Evolutionary conservation across 2,329 filamentous ascomycete species (phyloP).

Genomic region (Fusarium avenaceum): DNA sequence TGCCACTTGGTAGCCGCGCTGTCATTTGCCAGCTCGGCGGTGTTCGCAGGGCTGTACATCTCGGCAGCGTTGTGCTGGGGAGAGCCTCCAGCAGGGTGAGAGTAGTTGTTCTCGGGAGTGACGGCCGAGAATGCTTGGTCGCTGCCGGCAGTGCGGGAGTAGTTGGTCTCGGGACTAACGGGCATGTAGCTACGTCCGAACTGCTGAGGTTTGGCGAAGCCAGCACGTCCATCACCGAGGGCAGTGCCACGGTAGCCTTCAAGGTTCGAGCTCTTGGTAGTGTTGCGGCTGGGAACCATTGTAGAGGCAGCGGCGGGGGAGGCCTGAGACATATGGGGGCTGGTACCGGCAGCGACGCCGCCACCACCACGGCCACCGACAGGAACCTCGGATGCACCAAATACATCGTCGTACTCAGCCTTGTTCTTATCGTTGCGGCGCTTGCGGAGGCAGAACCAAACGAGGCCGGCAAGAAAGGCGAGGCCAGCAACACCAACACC

Average conservation of each 20-base stretch:
- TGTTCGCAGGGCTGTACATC: constrained; percentile 44
- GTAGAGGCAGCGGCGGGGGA: constrained; percentile 46
- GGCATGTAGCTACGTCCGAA: constrained; percentile 52
- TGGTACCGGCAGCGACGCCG: constrained; percentile 31
- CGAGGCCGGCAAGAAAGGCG: constrained; percentile 48
- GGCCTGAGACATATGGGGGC: constrained; percentile 52
- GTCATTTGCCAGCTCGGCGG: constrained; percentile 54
- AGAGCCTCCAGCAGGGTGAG: constrained; percentile 42
- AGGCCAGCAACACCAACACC: constrained; percentile 57
- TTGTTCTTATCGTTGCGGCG: constrained; percentile 52
- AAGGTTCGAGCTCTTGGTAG: constrained; percentile 36
- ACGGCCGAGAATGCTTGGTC: constrained; percentile 34
- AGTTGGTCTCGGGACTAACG: constrained; percentile 46
- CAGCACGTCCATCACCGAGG: constrained; percentile 56
- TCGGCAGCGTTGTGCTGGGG: constrained; percentile 43
- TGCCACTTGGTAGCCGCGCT: constrained; percentile 53
- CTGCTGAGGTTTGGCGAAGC: constrained; percentile 56
- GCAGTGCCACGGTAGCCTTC: constrained; percentile 59
- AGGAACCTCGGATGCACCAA: constrained; percentile 60
- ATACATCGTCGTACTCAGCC: constrained; percentile 56
- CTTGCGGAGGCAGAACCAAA: constrained; percentile 52
- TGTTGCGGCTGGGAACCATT: constrained; percentile 47
- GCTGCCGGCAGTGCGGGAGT: constrained; percentile 34
- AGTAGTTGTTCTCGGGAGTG: constrained; percentile 45
- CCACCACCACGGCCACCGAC: constrained; percentile 52